phyloP scores from a whole-genome alignment of 2,329 filamentous ascomycete species.

The Fusarium sp. region DNA sequence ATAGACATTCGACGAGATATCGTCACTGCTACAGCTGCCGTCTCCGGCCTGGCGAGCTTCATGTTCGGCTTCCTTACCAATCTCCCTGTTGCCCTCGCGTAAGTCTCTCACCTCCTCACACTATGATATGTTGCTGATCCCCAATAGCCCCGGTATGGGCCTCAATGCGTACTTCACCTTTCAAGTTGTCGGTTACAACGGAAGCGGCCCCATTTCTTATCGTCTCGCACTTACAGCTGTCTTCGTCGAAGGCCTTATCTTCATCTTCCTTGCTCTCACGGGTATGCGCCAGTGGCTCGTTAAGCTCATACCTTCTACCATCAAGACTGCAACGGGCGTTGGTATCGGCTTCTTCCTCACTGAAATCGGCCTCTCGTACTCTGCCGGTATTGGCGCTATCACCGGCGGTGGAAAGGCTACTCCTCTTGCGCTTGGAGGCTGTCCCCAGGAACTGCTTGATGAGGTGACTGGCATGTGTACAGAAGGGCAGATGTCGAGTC shows the following conservation, averaged over 20 bases:
- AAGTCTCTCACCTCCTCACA: slow-evolving; percentile 5
- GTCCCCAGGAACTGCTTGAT: slow-evolving; percentile 64
- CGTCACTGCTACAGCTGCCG: slow-evolving; percentile 84
- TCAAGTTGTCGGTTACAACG: slow-evolving; percentile 71
- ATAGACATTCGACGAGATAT: slow-evolving; percentile 75
- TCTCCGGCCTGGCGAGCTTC: slow-evolving; percentile 78
- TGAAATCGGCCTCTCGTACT: slow-evolving; percentile 76
- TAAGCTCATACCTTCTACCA: slow-evolving; percentile 69
- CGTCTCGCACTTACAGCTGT: slow-evolving; percentile 69
- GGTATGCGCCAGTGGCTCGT: slow-evolving; percentile 79
- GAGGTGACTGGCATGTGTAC: slow-evolving; percentile 59
- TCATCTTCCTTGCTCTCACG: slow-evolving; percentile 70
- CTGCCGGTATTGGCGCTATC: slow-evolving; percentile 83
- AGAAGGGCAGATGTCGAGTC: slow-evolving; percentile 77
- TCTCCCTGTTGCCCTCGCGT: slow-evolving; percentile 65
- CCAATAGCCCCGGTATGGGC: slow-evolving; percentile 69
- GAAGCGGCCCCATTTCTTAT: slow-evolving; percentile 65
- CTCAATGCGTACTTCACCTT: slow-evolving; percentile 75
- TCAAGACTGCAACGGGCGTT: slow-evolving; percentile 72
- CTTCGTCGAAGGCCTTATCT: slow-evolving; percentile 72
- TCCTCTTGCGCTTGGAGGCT: slow-evolving; percentile 81
- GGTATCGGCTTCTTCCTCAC: slow-evolving; percentile 73
- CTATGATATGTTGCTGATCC: slow-evolving; percentile 13
- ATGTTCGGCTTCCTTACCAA: slow-evolving; percentile 84
- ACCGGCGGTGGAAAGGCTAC: slow-evolving; percentile 72